phyloP scores from a whole-genome alignment of 2,329 filamentous ascomycete genomes.

The Alternaria longipes region DNA sequence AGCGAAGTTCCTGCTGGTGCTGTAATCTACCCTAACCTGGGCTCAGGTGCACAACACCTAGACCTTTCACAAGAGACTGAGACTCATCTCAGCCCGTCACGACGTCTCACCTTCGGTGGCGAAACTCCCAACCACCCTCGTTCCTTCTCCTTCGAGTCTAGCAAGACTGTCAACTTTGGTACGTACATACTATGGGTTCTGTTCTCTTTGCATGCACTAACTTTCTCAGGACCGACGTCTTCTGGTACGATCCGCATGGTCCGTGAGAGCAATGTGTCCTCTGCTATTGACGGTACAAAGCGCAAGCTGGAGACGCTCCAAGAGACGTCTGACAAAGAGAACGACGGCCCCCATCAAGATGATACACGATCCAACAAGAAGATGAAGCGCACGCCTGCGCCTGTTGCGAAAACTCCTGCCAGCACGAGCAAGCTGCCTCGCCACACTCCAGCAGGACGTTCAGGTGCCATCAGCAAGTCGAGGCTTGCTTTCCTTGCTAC shows the following conservation, averaged over 20 bases:
- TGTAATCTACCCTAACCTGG: constrained; percentile 43
- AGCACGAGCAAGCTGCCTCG: constrained; percentile 43
- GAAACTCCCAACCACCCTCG: constrained; percentile 43
- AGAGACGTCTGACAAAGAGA: constrained; percentile 56
- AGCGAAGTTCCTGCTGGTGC: constrained; percentile 47
- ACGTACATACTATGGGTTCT: neutral
- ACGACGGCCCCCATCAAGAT: constrained; percentile 41
- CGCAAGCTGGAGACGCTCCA: constrained; percentile 55
- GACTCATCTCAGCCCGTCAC: constrained; percentile 38
- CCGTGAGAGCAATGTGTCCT: constrained; percentile 54
- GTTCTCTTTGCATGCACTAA: neutral
- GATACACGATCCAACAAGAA: constrained; percentile 49
- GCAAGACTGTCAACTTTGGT: constrained; percentile 56
- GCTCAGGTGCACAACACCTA: constrained; percentile 50
- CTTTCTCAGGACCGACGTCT: constrained; percentile 41
- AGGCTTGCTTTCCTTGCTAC: constrained; percentile 51
- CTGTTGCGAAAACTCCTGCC: constrained; percentile 42
- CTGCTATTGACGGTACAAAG: constrained; percentile 51
- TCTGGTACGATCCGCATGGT: constrained; percentile 55
- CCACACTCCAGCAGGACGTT: constrained; percentile 39
- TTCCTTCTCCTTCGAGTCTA: constrained; percentile 61
- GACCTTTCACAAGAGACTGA: constrained; percentile 42
- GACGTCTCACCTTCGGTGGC: constrained; percentile 49
- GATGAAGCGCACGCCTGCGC: constrained; percentile 34
- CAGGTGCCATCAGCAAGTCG: constrained; percentile 48